A percentile compares a stretch with the other conserved stretches of the same genome.
Evolutionary conservation across 305 asterid genomes (phyloP).

Genomic region (Striga hermonthica): DNA sequence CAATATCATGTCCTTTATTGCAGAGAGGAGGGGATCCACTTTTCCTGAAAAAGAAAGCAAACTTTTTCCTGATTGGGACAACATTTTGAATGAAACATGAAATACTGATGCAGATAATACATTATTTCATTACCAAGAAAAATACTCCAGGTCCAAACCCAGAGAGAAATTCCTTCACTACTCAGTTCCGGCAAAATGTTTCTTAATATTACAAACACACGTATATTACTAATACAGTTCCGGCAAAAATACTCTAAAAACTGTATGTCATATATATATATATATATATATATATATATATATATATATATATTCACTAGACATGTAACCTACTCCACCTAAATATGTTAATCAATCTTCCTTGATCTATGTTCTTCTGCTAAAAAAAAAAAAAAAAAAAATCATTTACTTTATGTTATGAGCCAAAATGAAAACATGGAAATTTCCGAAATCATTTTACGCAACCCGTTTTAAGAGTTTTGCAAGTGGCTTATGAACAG

Average conservation of each 20-base stretch:
- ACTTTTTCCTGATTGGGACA: conserved; percentile 22
- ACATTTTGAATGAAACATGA: conserved; percentile 24
- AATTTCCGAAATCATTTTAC: neutral
- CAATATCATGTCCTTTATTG: conserved; percentile 70
- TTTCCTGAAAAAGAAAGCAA: conserved; percentile 60
- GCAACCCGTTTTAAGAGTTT: neutral
- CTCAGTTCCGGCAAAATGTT: neutral
- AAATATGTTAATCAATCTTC: neutral
- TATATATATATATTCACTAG: no score
- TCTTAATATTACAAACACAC: no score
- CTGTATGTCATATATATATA: no score
- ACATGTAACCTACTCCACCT: neutral
- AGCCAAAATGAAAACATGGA: neutral
- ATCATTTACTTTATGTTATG: neutral
- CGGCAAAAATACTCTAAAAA: neutral
- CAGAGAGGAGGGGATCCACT: conserved; percentile 68
- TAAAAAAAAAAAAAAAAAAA: no score
- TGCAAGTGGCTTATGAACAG: conserved; percentile 9
- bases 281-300: no score
- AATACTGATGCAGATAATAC: conserved; percentile 2
- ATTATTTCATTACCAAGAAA: neutral
- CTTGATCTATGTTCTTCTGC: neutral
- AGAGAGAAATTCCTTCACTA: neutral
- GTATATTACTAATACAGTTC: neutral
- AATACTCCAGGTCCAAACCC: neutral